Conservation (phyloP, 1,139 yeast species). For the Yamadazyma epiphylla region DNA sequence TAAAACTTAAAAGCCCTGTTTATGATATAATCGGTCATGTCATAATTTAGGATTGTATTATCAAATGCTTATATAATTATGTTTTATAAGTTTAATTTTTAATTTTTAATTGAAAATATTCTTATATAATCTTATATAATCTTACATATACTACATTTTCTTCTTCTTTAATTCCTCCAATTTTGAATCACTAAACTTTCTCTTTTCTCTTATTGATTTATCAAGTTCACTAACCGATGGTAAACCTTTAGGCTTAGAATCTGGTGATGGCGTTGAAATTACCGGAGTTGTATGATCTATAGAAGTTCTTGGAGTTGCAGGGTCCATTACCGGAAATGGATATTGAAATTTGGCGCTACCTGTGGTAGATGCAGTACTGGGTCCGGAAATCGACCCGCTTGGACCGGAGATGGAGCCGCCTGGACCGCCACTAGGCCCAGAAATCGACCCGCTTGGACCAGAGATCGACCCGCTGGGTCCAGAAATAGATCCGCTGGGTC, state of each 20-base stretch:
- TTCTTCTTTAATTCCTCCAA: conserved; percentile 6
- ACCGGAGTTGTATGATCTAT: conserved; percentile 8
- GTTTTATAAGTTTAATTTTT: too few relatives aligned
- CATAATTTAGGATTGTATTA: too few relatives aligned
- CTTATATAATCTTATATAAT: too few relatives aligned
- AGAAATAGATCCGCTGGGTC: too few relatives aligned
- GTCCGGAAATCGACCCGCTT: conserved; percentile 1
- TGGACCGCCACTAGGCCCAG: not conserved
- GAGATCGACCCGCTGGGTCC: too few relatives aligned
- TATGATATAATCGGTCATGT: too few relatives aligned
- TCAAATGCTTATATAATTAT: too few relatives aligned
- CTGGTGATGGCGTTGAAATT: conserved; percentile 1
- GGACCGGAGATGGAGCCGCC: not conserved
- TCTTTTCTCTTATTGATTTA: conserved; percentile 23
- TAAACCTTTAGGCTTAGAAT: conserved; percentile 11
- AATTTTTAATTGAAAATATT: too few relatives aligned
- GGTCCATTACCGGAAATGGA: conserved; percentile 20
- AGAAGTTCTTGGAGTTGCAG: conserved; percentile 12
- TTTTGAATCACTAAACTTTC: conserved; percentile 10
- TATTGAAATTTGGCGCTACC: conserved; percentile 11
- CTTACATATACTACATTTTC: too few relatives aligned
- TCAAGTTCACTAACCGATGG: conserved; percentile 40
- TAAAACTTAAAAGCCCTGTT: too few relatives aligned
- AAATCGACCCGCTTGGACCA: not conserved
- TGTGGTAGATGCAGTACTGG: conserved; percentile 1